Conservation (phyloP, 257 asterid species). For the Solanum medicagineum region DNA sequence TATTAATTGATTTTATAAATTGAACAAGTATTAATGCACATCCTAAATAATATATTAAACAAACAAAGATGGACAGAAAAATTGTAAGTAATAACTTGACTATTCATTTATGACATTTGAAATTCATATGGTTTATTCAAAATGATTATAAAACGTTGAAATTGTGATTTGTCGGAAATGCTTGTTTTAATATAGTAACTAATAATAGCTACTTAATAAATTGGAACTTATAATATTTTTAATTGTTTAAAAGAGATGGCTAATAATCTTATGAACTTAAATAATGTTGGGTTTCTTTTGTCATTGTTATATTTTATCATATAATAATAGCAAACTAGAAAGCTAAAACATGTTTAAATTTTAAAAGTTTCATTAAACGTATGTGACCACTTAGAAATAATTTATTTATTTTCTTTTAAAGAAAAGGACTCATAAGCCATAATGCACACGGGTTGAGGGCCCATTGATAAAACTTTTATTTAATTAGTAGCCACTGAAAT, state of each 20-base stretch:
- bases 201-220: neutral
- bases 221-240: neutral
- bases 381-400: neutral
- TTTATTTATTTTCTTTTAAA: no score
- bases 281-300: neutral
- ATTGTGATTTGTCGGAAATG: neutral
- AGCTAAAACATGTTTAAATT: neutral
- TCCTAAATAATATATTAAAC: no score
- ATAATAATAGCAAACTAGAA: neutral
- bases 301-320: neutral
- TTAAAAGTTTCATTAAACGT: neutral
- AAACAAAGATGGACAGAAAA: no score
- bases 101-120: neutral
- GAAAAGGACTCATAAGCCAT: neutral
- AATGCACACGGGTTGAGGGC: neutral
- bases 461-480: no score
- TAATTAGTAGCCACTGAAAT: no score
- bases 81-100: neutral
- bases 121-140: neutral
- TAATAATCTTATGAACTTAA: neutral
- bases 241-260: neutral
- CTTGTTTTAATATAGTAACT: neutral
- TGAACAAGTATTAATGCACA: no score
- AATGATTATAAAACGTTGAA: neutral
- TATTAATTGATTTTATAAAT: no score